These are phyloP conservation scores for Silene coronaria DNA, from an alignment of 179 eudicot genomes.

Conservation along the genomic window DNA sequence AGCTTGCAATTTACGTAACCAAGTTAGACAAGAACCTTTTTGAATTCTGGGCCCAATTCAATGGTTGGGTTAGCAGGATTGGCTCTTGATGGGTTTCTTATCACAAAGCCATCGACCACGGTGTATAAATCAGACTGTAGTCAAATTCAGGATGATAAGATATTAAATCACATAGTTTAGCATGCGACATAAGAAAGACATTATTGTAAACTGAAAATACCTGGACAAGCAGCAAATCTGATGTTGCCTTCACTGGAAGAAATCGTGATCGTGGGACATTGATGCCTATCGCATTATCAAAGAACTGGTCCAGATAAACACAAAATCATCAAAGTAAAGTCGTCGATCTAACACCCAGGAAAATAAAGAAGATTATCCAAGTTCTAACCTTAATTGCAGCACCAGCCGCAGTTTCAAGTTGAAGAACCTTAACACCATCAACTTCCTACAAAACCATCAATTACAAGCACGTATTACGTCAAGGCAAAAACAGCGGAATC, in stretches of 20 bases:
- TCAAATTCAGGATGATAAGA: background rate
- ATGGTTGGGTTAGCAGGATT: slow-evolving; percentile 78
- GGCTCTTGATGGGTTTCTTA: slow-evolving; percentile 60
- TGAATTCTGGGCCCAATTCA: slow-evolving; percentile 93
- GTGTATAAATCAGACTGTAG: slow-evolving; percentile 86
- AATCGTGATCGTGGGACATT: slow-evolving; percentile 96
- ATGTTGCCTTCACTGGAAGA: slow-evolving; percentile 96
- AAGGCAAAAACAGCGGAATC: background rate
- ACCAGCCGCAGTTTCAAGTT: slow-evolving; percentile 98
- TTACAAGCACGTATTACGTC: background rate
- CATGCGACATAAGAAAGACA: background rate
- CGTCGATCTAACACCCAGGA: background rate
- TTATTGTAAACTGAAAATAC: slow-evolving; percentile 28
- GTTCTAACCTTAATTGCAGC: slow-evolving; percentile 81
- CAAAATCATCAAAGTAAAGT: background rate
- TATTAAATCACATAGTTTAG: slow-evolving; percentile 4
- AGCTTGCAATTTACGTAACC: background rate
- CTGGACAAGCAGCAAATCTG: slow-evolving; percentile 98
- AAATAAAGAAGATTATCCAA: background rate
- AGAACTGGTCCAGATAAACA: slow-evolving; percentile 47
- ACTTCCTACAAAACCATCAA: slow-evolving; percentile 59
- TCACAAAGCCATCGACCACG: slow-evolving; percentile 62
- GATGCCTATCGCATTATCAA: slow-evolving; percentile 77
- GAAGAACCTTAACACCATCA: slow-evolving; percentile 90
- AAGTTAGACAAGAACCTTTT: slow-evolving; percentile 48